These are phyloP conservation scores for Tanacetum coccineum DNA, from an alignment of 129 eudicot genomes.

Conservation along the genomic window DNA sequence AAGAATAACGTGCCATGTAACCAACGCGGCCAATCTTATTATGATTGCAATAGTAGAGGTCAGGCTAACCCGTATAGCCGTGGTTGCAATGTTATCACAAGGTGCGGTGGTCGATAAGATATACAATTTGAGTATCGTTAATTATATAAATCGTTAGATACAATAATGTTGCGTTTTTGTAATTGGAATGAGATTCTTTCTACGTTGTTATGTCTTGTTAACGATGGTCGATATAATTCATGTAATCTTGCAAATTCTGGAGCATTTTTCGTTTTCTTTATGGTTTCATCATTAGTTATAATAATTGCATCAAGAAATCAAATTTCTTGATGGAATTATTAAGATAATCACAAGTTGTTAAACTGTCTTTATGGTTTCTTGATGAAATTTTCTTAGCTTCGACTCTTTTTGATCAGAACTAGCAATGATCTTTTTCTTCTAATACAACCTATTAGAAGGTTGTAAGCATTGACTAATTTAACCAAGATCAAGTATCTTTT, in stretches of 20 bases:
- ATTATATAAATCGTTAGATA: conserved; percentile 1
- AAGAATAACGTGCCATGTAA: conserved; percentile 43
- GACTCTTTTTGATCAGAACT: too few species aligned
- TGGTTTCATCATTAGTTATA: not conserved
- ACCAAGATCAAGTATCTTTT: too few species aligned
- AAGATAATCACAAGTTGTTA: too few species aligned
- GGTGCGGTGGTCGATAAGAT: conserved; percentile 36
- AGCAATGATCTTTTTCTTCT: too few species aligned
- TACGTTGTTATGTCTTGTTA: not conserved
- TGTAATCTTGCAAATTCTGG: not conserved
- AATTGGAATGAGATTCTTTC: not conserved
- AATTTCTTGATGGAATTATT: too few species aligned
- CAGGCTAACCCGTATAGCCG: conserved; percentile 43
- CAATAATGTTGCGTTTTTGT: not conserved
- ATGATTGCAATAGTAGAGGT: conserved; percentile 32
- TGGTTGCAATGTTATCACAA: conserved; percentile 42
- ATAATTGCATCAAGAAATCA: too few species aligned
- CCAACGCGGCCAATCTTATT: conserved; percentile 49
- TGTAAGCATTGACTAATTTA: too few species aligned
- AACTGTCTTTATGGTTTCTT: too few species aligned
- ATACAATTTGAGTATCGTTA: not conserved
- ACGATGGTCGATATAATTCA: too few species aligned
- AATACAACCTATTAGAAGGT: too few species aligned
- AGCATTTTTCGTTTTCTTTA: not conserved
- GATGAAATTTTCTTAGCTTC: too few species aligned